Percentiles rank a stretch among this genome's conserved stretches.
Conservation (phyloP, 2,329 filamentous ascomycete species). For the Penicillium sp. region DNA sequence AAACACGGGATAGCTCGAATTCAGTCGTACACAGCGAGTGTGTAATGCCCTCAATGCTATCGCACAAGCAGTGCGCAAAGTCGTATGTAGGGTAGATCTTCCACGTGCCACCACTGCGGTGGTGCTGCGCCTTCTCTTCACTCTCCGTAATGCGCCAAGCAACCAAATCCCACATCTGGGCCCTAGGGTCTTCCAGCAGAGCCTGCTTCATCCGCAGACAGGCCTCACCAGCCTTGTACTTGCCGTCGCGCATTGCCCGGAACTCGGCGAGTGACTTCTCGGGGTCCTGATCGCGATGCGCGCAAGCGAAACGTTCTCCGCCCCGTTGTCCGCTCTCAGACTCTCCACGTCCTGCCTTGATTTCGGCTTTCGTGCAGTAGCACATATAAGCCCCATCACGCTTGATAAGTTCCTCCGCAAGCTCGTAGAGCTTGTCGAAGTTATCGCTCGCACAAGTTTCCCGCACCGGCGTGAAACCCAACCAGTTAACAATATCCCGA, state of each 20-base stretch:
- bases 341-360: slow-evolving; percentile 85
- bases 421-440: slow-evolving; percentile 83
- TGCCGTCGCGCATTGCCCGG: slow-evolving; percentile 85
- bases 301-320: slow-evolving; percentile 75
- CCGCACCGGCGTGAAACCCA: slow-evolving; percentile 74
- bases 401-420: slow-evolving; percentile 81
- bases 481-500: slow-evolving; percentile 82
- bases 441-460: slow-evolving; percentile 91
- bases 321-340: slow-evolving; percentile 64
- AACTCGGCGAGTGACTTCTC: slow-evolving; percentile 83
- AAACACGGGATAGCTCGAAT: slow-evolving; percentile 80
- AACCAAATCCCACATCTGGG: slow-evolving; percentile 94
- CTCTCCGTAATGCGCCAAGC: slow-evolving; percentile 82
- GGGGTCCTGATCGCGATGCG: slow-evolving; percentile 73
- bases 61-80: slow-evolving; percentile 62
- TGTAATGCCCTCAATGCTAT: slow-evolving; percentile 89
- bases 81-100: slow-evolving; percentile 95
- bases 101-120: slow-evolving; percentile 77
- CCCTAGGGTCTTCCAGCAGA: slow-evolving; percentile 72
- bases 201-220: slow-evolving; percentile 75
- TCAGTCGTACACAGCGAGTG: slow-evolving; percentile 94
- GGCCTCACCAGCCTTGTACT: slow-evolving; percentile 82
- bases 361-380: slow-evolving; percentile 76
- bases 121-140: slow-evolving; percentile 39
- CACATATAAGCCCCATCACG: slow-evolving; percentile 78